phyloP scores from a whole-genome alignment of 805 yeast genomes.

The Candida pini region DNA sequence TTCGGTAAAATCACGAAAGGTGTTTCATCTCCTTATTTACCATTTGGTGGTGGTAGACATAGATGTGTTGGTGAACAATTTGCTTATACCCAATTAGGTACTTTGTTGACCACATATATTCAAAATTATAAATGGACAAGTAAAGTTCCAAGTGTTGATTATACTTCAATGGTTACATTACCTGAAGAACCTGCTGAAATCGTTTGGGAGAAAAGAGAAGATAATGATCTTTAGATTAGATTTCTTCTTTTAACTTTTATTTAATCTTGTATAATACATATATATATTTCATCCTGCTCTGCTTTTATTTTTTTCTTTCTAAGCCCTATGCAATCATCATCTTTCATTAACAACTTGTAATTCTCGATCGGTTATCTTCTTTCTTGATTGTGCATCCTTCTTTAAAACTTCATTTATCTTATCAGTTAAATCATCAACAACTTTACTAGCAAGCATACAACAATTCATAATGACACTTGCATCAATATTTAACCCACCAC shows the following conservation, averaged over 20 bases:
- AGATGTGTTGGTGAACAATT: slow-evolving; percentile 99
- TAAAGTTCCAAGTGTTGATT: slow-evolving; percentile 65
- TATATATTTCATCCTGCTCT: neutral
- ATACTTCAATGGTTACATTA: slow-evolving; percentile 87
- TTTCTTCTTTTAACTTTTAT: neutral
- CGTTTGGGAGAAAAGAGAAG: slow-evolving; percentile 61
- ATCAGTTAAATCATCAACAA: slow-evolving; percentile 61
- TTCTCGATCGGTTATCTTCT: slow-evolving; percentile 20
- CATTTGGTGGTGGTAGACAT: slow-evolving; percentile 99
- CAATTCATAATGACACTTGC: slow-evolving; percentile 64
- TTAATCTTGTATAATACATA: slow-evolving; percentile 2
- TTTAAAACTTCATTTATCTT: slow-evolving; percentile 52
- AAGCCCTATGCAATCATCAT: slow-evolving; percentile 1
- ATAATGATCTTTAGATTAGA: neutral
- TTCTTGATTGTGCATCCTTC: slow-evolving; percentile 38
- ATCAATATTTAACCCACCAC: slow-evolving; percentile 85
- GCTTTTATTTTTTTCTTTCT: slow-evolving; percentile 1
- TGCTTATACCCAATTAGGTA: slow-evolving; percentile 90
- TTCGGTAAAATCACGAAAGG: slow-evolving; percentile 95
- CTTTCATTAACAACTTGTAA: slow-evolving; percentile 30
- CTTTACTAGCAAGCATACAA: slow-evolving; percentile 55
- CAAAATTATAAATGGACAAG: slow-evolving; percentile 76
- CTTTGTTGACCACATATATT: slow-evolving; percentile 68
- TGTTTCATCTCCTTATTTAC: slow-evolving; percentile 91
- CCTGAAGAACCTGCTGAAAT: slow-evolving; percentile 75